Base-by-base conservation (phyloP, 441 rosid species). In the Francoa sonchifolia region DNA sequence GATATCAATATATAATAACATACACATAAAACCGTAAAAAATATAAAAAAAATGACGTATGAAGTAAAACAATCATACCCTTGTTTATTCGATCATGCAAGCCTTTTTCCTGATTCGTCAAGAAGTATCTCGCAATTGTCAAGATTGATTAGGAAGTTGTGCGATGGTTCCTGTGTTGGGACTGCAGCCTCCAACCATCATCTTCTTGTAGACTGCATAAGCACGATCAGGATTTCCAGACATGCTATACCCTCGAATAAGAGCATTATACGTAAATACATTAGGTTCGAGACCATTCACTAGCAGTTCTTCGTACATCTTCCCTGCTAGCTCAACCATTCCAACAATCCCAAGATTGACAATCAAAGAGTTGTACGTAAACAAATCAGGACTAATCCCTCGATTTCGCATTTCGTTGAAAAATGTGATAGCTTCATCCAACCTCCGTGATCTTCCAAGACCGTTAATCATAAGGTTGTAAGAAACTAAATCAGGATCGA, bases 211-310 rank as follows among this genome's bases (percentile, higher is more conserved):
- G 42, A 89, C 65, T 28, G 76, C 73, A 43, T 77, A 89, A 8
- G 96, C 95, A 19, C 55, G 71, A 47, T 82, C 82, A 0, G 72
- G 59, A 36, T 74, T 69, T 44, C 96, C 96, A 0, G 94, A 79
- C 48, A 52, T 51, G 49, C 80, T 79, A 58, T 73, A 74, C 33
- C 82, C 92, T 26, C 86, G 77, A 39, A 89, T 85, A 27, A 89
- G 80, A 34, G 95, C 82, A 56, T 84, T 89, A 44, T 79, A 89
- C 11, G 97, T 89, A 68, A 68, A 74, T 25, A 89, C 92, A 62
- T 71, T 73, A n/a, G 96, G 94, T 57, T 82, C 64, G 40, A 82
- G 78, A 69, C 96, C 96, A 8, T 49, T 52, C 17, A 30, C 48
- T 50, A 64, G 80, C 23, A 89, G 54, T 52, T 85, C 88, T 26